A percentile compares a stretch with the other conserved stretches of the same genome.
Conservation (phyloP, 306 rosid species). For the Quercus aquifolioides region DNA sequence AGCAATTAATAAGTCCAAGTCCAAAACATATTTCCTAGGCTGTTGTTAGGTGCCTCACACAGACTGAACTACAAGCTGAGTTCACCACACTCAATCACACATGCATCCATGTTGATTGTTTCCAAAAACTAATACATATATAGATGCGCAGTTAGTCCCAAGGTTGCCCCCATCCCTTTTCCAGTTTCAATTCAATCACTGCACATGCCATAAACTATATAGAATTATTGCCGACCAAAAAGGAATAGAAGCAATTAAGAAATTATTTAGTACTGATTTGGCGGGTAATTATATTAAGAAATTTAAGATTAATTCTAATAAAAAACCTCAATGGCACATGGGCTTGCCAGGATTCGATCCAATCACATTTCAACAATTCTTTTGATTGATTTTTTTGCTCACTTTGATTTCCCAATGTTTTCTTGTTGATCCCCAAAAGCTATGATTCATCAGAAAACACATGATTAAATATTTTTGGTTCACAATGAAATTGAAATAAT, state of each 20-base stretch:
- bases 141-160: slow-evolving; percentile 26
- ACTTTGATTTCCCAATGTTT: slow-evolving; percentile 20
- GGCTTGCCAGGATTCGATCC: slow-evolving; percentile 42
- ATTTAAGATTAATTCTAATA: slow-evolving; percentile 13
- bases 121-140: slow-evolving; percentile 15
- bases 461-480: no score
- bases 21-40: no score
- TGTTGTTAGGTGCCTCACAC: not conserved
- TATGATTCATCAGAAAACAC: not conserved
- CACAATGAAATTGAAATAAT: not conserved
- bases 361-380: not conserved
- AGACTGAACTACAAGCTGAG: not conserved
- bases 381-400: slow-evolving; percentile 14
- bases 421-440: slow-evolving; percentile 19
- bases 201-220: not conserved
- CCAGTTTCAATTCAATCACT: slow-evolving; percentile 6
- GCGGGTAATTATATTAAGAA: not conserved
- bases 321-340: slow-evolving; percentile 43
- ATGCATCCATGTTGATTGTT: slow-evolving; percentile 43
- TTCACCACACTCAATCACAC: slow-evolving; percentile 28
- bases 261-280: not conserved
- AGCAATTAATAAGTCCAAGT: no score
- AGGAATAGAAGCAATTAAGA: slow-evolving; percentile 12
- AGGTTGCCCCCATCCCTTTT: slow-evolving; percentile 1
- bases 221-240: slow-evolving; percentile 44